Percentiles rank a stretch among this genome's conserved stretches.
Evolutionary conservation across 495 filamentous ascomycete genomes (phyloP).

Genomic region (Pyrenula aspistea): DNA sequence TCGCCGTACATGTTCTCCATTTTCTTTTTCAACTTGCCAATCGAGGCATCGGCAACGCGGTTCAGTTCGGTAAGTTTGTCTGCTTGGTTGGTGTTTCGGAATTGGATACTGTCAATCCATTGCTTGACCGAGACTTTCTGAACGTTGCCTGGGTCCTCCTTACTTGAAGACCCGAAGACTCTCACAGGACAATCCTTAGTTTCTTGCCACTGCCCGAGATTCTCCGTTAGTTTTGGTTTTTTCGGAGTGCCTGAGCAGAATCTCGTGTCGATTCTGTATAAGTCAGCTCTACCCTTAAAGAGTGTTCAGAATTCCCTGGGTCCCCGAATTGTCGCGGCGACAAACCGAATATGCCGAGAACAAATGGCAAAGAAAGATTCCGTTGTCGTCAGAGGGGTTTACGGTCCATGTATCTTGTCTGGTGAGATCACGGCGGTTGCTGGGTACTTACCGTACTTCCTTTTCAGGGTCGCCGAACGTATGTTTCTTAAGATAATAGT

Average conservation of each 20-base stretch:
- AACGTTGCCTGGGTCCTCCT: not conserved
- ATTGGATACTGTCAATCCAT: not conserved
- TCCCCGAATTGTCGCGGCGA: too few species aligned
- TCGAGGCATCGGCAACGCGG: constrained; percentile 5
- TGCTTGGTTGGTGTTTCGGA: not conserved
- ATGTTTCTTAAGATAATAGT: not conserved
- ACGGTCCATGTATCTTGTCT: too few species aligned
- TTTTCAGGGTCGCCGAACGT: too few species aligned
- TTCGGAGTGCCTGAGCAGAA: not conserved
- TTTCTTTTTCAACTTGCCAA: constrained; percentile 6
- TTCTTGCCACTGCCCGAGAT: not conserved
- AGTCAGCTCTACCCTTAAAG: constrained; percentile 1
- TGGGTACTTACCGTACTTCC: too few species aligned
- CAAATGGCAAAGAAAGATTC: too few species aligned
- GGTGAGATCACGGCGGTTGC: too few species aligned
- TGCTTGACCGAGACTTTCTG: not conserved
- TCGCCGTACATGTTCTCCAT: constrained; percentile 6
- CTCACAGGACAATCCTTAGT: not conserved
- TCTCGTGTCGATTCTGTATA: not conserved
- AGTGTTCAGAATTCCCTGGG: too few species aligned
- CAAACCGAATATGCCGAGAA: too few species aligned
- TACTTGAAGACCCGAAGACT: not conserved
- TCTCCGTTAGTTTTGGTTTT: not conserved
- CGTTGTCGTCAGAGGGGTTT: too few species aligned
- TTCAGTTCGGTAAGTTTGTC: constrained; percentile 4